Base-by-base conservation (phyloP, 805 yeast species). In the Saccharomycopsis schoenii region DNA sequence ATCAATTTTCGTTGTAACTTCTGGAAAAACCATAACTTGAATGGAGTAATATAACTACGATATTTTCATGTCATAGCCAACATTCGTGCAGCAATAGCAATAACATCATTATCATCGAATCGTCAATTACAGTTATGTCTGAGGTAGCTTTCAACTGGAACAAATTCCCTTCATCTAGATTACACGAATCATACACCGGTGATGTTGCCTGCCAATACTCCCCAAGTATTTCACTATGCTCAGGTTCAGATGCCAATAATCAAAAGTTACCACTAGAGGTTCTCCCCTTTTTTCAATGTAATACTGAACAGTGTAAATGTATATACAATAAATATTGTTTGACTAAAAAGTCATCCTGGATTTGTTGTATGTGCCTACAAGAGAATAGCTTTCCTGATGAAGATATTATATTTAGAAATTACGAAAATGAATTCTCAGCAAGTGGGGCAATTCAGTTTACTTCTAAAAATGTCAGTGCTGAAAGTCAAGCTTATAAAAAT, bases 111-210 rank as follows among this genome's bases (percentile, higher is more conserved):
- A 4, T 6, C 34, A 29, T 29, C 6, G 34, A 29, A 29, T 29
- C 6, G 34, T 29, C 34, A 3, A 29, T 29, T 29, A 29, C 34
- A n/a, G n/a, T n/a, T 29, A 29, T 29, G 34, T 6, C 6, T 3
- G 87, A 88, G 59, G 81, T 84, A 59, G 79, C 87, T 61, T 87
- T 88, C 77, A 83, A 86, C 68, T 88, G 93, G 93, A 84, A 88
- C 72, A 66, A 80, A 12, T 80, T 83, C 62, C 87, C 87, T 4
- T 77, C 79, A 34, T 79, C 85, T 47, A 78, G 82, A 67, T 75
- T 75, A 29, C 85, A 82, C 66, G 82, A 83, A 6, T 81, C 79
- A 62, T 79, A 81, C 64, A 80, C 83, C 9, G 78, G 82, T 25
- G 85, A 85, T 9, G 79, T 83, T 37, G 84, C 85, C 29, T 80